A percentile compares a stretch with the other conserved stretches of the same genome.
phyloP scores from a whole-genome alignment of 495 filamentous ascomycete species.

The Aspergillus nidulans region DNA sequence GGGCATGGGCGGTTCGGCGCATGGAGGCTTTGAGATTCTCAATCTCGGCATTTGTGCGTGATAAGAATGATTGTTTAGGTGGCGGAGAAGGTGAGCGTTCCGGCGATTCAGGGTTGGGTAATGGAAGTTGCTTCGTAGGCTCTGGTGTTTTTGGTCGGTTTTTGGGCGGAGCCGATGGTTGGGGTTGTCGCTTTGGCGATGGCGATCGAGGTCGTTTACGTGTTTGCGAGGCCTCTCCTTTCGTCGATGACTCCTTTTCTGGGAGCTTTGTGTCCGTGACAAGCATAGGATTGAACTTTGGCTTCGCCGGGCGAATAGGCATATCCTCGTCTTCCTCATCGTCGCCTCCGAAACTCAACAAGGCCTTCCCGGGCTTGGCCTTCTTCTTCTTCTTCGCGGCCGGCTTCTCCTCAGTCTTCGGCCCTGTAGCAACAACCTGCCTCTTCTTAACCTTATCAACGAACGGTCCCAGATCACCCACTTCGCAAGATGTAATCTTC shows the following conservation, averaged over 20 bases:
- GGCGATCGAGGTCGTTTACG: constrained; percentile 31
- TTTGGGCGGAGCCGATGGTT: constrained; percentile 22
- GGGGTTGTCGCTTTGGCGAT: constrained; percentile 9
- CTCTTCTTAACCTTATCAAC: constrained; percentile 82
- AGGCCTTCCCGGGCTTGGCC: constrained; percentile 73
- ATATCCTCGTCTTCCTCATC: constrained; percentile 51
- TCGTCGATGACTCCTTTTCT: constrained; percentile 3
- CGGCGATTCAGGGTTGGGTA: constrained; percentile 47
- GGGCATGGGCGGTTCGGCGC: constrained; percentile 66
- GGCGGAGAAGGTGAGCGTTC: constrained; percentile 46
- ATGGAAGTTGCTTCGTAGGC: constrained; percentile 39
- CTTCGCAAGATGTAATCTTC: constrained; percentile 72
- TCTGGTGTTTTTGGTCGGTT: constrained; percentile 32
- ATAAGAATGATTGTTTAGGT: constrained; percentile 55
- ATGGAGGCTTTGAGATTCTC: constrained; percentile 87
- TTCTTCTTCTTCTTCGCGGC: constrained; percentile 55
- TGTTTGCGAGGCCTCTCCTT: constrained; percentile 12
- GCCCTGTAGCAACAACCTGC: constrained; percentile 34
- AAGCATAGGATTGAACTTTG: constrained; percentile 86
- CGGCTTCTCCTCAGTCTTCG: constrained; percentile 33
- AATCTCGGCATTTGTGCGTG: constrained; percentile 87
- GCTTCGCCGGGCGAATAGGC: constrained; percentile 65
- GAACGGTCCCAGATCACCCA: constrained; percentile 75
- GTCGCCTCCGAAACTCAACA: constrained; percentile 88
- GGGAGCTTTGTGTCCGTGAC: constrained; percentile 47